A percentile compares a stretch with the other conserved stretches of the same genome.
phyloP scores from a whole-genome alignment of 495 filamentous ascomycete species.

The Tuber borchii region DNA sequence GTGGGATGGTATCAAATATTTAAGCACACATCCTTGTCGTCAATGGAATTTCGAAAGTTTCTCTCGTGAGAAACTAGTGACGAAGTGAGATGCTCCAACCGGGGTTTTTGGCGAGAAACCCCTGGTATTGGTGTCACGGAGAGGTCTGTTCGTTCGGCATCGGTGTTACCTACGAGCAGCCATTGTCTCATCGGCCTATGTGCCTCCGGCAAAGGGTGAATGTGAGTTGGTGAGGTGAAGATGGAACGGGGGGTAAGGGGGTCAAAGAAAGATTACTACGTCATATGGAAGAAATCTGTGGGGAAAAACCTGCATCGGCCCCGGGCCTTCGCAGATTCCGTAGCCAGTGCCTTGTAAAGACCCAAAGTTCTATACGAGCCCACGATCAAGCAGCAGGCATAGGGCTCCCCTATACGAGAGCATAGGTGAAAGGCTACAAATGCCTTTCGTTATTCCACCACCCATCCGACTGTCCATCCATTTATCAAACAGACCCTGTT shows the following conservation, averaged over 20 bases:
- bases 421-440: neutral
- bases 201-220: neutral
- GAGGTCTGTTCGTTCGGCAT: neutral
- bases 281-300: neutral
- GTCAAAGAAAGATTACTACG: neutral
- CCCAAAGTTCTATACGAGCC: neutral
- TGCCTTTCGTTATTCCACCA: neutral
- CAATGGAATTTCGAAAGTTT: neutral
- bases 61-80: neutral
- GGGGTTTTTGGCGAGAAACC: constrained; percentile 1
- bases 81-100: neutral
- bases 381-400: neutral
- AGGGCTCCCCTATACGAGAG: neutral
- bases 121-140: neutral
- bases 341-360: neutral
- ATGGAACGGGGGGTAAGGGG: neutral
- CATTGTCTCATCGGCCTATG: neutral
- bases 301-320: neutral
- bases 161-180: neutral
- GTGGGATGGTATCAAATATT: no score
- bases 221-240: neutral
- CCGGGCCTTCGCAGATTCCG: neutral
- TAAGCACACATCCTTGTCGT: neutral
- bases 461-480: neutral
- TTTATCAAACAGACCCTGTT: neutral